phyloP scores from a whole-genome alignment of 352 stramenopile genomes.

The Globisporangium cylindrosporum region DNA sequence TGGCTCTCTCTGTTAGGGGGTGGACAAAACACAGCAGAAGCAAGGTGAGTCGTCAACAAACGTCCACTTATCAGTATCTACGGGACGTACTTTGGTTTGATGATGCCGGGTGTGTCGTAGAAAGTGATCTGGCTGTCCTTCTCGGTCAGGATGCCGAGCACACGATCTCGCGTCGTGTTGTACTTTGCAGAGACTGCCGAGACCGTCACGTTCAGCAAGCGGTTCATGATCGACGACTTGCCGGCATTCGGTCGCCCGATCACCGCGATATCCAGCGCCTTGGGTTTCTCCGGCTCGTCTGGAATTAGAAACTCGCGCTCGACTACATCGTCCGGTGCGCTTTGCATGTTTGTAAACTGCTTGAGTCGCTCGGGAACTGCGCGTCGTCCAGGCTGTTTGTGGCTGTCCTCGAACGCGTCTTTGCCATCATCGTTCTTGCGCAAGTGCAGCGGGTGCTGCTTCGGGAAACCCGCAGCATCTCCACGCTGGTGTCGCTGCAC shows the following conservation, averaged over 20 bases:
- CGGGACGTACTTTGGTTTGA: constrained; percentile 72
- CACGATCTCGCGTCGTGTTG: constrained; percentile 80
- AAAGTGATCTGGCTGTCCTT: constrained; percentile 77
- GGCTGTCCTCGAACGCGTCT: constrained; percentile 16
- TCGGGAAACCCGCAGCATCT: not conserved
- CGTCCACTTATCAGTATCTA: not conserved
- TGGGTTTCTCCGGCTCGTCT: constrained; percentile 62
- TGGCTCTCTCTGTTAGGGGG: constrained; percentile 48
- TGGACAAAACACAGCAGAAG: not conserved
- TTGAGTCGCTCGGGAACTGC: constrained; percentile 54
- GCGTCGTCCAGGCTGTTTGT: constrained; percentile 28
- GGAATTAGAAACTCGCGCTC: constrained; percentile 73
- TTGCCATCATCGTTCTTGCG: constrained; percentile 22
- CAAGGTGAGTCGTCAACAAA: not conserved
- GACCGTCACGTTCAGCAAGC: constrained; percentile 72
- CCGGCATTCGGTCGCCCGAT: constrained; percentile 85
- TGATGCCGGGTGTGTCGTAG: constrained; percentile 84
- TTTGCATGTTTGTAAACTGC: constrained; percentile 65
- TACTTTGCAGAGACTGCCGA: constrained; percentile 88
- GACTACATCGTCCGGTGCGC: constrained; percentile 57
- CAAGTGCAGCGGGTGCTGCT: constrained; percentile 22
- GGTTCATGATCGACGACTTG: constrained; percentile 87
- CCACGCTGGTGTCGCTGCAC: constrained; percentile 8
- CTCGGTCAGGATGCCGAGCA: constrained; percentile 78
- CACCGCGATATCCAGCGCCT: constrained; percentile 73